Base-by-base conservation (phyloP, 2,329 filamentous ascomycete species). In the Clarireedia homoeocarpa region DNA sequence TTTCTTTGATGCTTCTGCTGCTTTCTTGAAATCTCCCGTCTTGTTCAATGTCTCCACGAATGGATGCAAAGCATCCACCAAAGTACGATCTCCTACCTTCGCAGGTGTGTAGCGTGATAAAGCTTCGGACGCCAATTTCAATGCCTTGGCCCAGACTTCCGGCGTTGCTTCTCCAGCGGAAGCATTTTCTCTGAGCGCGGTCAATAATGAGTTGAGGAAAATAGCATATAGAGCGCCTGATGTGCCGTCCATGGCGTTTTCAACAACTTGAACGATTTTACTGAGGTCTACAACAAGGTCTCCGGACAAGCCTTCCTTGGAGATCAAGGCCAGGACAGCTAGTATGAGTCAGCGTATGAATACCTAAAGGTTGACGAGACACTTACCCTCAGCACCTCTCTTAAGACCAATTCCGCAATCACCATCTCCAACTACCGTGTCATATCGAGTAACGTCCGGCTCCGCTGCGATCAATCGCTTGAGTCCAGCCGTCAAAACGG, bases 41-140 rank as follows among this genome's bases (percentile, higher is more conserved):
- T 79, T 72, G 6, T 73, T 77, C 2, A 97, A 78, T 3, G 79
- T 81, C 45, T 89, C 81, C 51, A 95, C 85, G 69, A 97, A 99
- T 1, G 94, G 94, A 60, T 88, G 82, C 50, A 99, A 76, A 1
- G 92, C 91, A 72, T 99, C 94, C 36, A 97, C 81, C 38, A 97
- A 75, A 0, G 94, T 99, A 51, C 94, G 81, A 70, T 99, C 94
- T 27, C 94, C 94, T 0, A 87, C 86, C 53, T 86, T 83, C 0
- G 94, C 94, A 0, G 92, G 91, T 2, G 94, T 99, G 71, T 97
- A 97, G 67, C 79, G 87, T 38, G 78, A 81, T 56, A 99, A 75
- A 1, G 85, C 83, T 20, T 84, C 76, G 60, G 86, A 82, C 53
- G 89, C 88, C 63, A 83, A 78, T 60, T 84, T 76, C 14, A 96